Evolutionary conservation across 140 eudicot genomes (phyloP).

Genomic region (Flaveria floridana): DNA sequence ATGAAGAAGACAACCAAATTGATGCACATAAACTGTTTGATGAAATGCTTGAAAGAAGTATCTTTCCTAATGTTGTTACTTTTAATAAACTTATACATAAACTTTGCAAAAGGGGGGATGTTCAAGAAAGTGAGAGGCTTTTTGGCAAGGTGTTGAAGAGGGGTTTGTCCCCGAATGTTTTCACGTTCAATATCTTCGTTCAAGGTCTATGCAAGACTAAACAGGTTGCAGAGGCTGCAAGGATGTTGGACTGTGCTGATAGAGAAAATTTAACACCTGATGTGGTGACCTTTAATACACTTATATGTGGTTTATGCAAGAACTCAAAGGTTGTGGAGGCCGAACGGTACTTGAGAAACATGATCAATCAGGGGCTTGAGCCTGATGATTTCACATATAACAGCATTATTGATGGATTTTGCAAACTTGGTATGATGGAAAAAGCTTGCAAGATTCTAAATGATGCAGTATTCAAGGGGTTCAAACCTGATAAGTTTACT

Average conservation of each 20-base stretch:
- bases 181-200: slow-evolving; percentile 69
- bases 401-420: slow-evolving; percentile 67
- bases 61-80: slow-evolving; percentile 55
- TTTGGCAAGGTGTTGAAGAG: slow-evolving; percentile 69
- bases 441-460: slow-evolving; percentile 53
- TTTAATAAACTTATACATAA: slow-evolving; percentile 74
- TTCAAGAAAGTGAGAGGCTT: slow-evolving; percentile 64
- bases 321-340: slow-evolving; percentile 63
- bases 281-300: slow-evolving; percentile 74
- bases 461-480: slow-evolving; percentile 73
- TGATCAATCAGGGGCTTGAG: slow-evolving; percentile 76
- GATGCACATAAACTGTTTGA: slow-evolving; percentile 68
- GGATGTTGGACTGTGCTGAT: slow-evolving; percentile 47
- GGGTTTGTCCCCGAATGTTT: slow-evolving; percentile 75
- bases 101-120: slow-evolving; percentile 73
- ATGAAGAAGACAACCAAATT: slow-evolving; percentile 37
- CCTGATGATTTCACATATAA: slow-evolving; percentile 91
- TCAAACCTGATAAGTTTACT: slow-evolving; percentile 75
- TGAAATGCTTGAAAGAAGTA: slow-evolving; percentile 65
- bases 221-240: slow-evolving; percentile 51
- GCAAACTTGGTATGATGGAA: slow-evolving; percentile 69
- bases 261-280: slow-evolving; percentile 61
- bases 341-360: slow-evolving; percentile 59
- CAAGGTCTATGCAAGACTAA: slow-evolving; percentile 73
- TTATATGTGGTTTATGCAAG: slow-evolving; percentile 76